phyloP scores from a whole-genome alignment of 192 early-diverging fungal genomes.

The Entomortierella beljakovae region DNA sequence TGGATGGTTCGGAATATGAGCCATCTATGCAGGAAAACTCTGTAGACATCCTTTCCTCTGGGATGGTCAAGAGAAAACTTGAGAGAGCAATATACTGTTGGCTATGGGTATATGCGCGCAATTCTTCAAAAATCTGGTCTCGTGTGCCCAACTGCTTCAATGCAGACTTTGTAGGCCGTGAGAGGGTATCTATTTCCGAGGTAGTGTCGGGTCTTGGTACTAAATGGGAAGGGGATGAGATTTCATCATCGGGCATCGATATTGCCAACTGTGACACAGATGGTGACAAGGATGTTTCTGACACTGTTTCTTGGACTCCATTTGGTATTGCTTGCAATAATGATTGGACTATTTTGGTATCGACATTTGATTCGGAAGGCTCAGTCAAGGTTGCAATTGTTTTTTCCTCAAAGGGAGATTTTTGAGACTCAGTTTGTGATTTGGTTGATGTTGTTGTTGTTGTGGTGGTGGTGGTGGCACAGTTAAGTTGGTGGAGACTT shows the following conservation, averaged over 20 bases:
- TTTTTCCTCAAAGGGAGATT: no score
- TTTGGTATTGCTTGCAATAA: no score
- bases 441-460: no score
- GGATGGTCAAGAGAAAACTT: constrained; percentile 1
- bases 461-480: no score
- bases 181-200: neutral
- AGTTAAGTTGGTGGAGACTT: neutral
- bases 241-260: no score
- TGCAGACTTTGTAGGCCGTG: constrained; percentile 22
- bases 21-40: neutral
- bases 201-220: neutral
- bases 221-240: neutral
- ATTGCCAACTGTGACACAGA: no score
- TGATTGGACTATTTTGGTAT: no score
- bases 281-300: no score
- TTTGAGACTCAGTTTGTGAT: no score
- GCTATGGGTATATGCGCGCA: constrained; percentile 29
- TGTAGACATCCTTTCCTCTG: neutral
- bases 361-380: no score
- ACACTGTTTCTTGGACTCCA: no score
- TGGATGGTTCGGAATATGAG: constrained; percentile 28
- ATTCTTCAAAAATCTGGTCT: constrained; percentile 30
- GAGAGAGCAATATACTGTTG: constrained; percentile 20
- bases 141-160: constrained; percentile 33
- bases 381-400: no score